Evolutionary conservation across 2,329 filamentous ascomycete genomes (phyloP), one percentile per base, ranked within the genome.

Genomic region (Penicillium crustosum): DNA sequence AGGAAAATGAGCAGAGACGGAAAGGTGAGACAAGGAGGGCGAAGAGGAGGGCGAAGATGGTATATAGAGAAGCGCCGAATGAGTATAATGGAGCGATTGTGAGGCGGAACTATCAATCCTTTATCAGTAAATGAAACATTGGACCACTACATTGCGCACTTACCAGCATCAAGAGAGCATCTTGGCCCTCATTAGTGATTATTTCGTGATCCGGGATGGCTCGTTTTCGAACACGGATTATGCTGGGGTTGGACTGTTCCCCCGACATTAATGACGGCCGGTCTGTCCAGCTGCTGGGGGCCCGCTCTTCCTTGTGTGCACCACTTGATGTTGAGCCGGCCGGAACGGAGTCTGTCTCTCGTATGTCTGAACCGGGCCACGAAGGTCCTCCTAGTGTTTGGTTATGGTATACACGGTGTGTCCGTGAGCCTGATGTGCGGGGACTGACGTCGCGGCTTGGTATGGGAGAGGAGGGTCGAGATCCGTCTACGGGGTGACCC

Each of bases 81-180:
- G 83, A 84, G 64, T 86, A 78, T 7, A 84, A 66, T 13, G 82
- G 81, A 61, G 82, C 81, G 17, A 76, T 71, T 21, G 82, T 83
- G 36, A 85, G 76, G 66, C 80, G 83, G 63, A 85, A 76, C 81
- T 82, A 56, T 48, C 6, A 25, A 35, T 19, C 21, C n/a, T 36
- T 35, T 41, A 58, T 68, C 60, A 66, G 61, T 27, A 49, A 44
- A 36, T 15, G 6, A 27, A 25, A 21, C 17, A 39, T 21, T 23
- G 8, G 9, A 31, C 9, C 17, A 21, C 39, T 49, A 3, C 21
- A 39, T 19, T 27, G 10, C 25, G 15, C 25, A 63, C 69, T 61
- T 58, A 80, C 78, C 61, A 80, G 65, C 62, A 80, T 75, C 62
- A 77, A 68, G 19, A 79, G 66, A n/a, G 78, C 77, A 72, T 79